These are phyloP conservation scores for Venturiaceae sp. DNA, from an alignment of 2,329 filamentous ascomycete species.

Conservation along the genomic window DNA sequence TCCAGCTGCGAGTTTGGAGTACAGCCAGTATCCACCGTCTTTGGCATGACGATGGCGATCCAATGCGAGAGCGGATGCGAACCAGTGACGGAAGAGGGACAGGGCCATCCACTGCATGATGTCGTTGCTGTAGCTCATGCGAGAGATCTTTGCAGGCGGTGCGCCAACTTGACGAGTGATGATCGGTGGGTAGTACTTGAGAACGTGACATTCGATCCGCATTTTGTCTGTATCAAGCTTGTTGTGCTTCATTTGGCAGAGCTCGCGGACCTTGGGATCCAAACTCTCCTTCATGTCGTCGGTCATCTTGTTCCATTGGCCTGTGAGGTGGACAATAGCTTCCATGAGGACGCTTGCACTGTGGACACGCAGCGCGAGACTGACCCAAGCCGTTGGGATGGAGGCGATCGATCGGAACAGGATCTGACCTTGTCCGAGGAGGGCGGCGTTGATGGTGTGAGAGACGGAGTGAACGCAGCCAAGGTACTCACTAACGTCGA, in stretches of 20 bases:
- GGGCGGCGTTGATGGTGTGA: conserved; percentile 35
- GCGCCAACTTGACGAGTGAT: conserved; percentile 17
- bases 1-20: conserved; percentile 22
- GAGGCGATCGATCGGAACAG: conserved; percentile 34
- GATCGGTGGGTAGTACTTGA: conserved; percentile 22
- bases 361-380: conserved; percentile 34
- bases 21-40: conserved; percentile 39
- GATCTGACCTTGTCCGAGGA: conserved; percentile 35
- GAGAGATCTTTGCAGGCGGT: conserved; percentile 18
- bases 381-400: conserved; percentile 35
- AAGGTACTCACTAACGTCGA: conserved; percentile 37
- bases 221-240: conserved; percentile 13
- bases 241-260: conserved; percentile 23
- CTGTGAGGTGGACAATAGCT: conserved; percentile 33
- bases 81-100: conserved; percentile 36
- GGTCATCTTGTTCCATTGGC: conserved; percentile 25
- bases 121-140: conserved; percentile 35
- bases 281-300: conserved; percentile 14
- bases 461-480: conserved; percentile 31
- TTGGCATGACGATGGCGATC: conserved; percentile 25
- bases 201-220: conserved; percentile 19
- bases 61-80: conserved; percentile 29
- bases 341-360: conserved; percentile 36
- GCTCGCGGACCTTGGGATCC: conserved; percentile 13
- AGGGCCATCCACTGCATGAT: conserved; percentile 43